These are phyloP conservation scores for Xylaria sp. DNA, from an alignment of 2,329 filamentous ascomycete genomes.

Conservation along the genomic window DNA sequence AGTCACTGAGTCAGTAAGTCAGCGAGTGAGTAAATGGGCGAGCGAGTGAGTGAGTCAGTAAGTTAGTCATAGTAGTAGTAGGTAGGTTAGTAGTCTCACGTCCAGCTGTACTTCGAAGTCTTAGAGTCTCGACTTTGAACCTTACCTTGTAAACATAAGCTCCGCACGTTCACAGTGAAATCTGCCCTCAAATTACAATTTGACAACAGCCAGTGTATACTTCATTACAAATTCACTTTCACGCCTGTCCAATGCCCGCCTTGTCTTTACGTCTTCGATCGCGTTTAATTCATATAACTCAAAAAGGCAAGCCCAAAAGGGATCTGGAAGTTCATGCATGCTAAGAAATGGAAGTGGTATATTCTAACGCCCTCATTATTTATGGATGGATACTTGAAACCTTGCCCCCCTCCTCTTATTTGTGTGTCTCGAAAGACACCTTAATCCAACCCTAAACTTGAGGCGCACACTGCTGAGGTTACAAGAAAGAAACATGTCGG, in stretches of 20 bases:
- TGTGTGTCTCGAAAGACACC: slow-evolving; percentile 5
- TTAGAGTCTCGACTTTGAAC: neutral
- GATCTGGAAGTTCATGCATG: slow-evolving; percentile 3
- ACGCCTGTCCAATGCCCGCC: neutral
- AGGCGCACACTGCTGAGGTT: slow-evolving; percentile 16
- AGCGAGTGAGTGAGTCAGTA: too few relatives aligned
- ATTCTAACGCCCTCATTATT: slow-evolving; percentile 38
- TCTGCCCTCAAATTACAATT: neutral
- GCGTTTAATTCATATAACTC: neutral
- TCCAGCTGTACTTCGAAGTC: neutral
- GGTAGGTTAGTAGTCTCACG: neutral
- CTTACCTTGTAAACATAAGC: neutral
- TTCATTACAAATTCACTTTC: neutral
- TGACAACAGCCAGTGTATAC: neutral
- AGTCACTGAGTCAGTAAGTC: too few relatives aligned
- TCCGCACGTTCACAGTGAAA: neutral
- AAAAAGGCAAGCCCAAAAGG: neutral
- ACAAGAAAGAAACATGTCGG: neutral
- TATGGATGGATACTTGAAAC: slow-evolving; percentile 27
- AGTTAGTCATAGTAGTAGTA: too few relatives aligned
- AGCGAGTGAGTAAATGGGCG: too few relatives aligned
- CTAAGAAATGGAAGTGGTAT: slow-evolving; percentile 29
- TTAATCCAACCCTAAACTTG: slow-evolving; percentile 7
- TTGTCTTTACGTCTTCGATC: neutral
- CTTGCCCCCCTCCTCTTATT: neutral